A percentile compares a stretch with the other conserved stretches of the same genome.
Conservation (phyloP, 192 early-diverging fungal species). For the Coemansia sp. region DNA sequence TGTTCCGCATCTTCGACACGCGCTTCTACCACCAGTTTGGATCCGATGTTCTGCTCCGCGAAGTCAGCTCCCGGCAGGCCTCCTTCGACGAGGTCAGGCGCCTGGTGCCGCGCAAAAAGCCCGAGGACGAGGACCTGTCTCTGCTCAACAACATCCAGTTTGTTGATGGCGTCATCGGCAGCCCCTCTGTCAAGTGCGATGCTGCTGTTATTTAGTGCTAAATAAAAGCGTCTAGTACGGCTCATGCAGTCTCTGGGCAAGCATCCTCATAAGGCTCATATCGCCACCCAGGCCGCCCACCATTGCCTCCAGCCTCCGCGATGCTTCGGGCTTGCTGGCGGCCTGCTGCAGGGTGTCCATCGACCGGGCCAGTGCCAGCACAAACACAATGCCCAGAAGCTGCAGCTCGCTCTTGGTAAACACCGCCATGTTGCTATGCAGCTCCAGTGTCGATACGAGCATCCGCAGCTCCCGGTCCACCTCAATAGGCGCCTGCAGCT, state of each 20-base stretch:
- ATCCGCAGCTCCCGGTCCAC: conserved; percentile 23
- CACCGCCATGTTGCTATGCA: conserved; percentile 41
- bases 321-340: conserved; percentile 4
- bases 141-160: conserved; percentile 49
- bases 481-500: conserved; percentile 8
- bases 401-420: conserved; percentile 31
- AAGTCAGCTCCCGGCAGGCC: conserved; percentile 70
- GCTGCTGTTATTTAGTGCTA: conserved; percentile 18
- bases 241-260: conserved; percentile 36
- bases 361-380: conserved; percentile 30
- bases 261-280: conserved; percentile 22
- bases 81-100: conserved; percentile 56
- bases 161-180: conserved; percentile 41
- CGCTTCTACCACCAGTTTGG: conserved; percentile 88
- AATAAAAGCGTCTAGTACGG: conserved; percentile 18
- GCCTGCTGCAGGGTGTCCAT: conserved; percentile 6
- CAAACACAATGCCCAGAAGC: conserved; percentile 25
- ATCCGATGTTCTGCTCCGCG: conserved; percentile 58
- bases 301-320: conserved; percentile 14
- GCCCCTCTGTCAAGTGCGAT: conserved; percentile 29
- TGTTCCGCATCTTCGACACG: conserved; percentile 89
- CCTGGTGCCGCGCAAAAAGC: conserved; percentile 34
- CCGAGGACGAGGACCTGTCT: conserved; percentile 51
- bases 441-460: conserved; percentile 46
- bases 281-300: conserved; percentile 25